Conservation (phyloP, 306 rosid species). For the Acmispon strigosus region DNA sequence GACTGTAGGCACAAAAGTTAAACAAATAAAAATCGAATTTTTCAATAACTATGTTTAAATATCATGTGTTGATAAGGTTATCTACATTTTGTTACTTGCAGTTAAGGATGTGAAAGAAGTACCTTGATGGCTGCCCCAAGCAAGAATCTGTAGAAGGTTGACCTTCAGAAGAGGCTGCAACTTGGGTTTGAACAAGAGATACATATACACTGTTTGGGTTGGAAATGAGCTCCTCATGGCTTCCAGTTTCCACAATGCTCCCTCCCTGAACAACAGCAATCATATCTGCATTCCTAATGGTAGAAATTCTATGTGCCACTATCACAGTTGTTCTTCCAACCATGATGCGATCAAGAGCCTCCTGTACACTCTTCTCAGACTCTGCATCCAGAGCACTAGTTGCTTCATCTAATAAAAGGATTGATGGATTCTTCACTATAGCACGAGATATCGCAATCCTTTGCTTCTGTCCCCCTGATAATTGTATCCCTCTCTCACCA, state of each 20-base stretch:
- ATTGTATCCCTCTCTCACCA: slow-evolving; percentile 92
- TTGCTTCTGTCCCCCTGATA: slow-evolving; percentile 93
- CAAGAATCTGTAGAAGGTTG: slow-evolving; percentile 36
- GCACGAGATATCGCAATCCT: slow-evolving; percentile 90
- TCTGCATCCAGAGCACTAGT: slow-evolving; percentile 90
- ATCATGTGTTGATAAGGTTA: neutral
- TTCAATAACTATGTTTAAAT: neutral
- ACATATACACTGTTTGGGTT: slow-evolving; percentile 54
- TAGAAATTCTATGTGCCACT: slow-evolving; percentile 87
- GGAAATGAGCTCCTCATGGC: slow-evolving; percentile 75
- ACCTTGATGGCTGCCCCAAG: slow-evolving; percentile 56
- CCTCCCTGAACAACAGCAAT: slow-evolving; percentile 74
- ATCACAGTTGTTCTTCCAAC: slow-evolving; percentile 80
- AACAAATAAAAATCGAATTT: neutral
- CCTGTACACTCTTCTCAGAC: slow-evolving; percentile 89
- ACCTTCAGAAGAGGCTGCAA: slow-evolving; percentile 42
- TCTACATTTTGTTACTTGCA: neutral
- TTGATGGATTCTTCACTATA: slow-evolving; percentile 72
- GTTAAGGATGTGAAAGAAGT: slow-evolving; percentile 2
- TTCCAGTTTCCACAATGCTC: slow-evolving; percentile 72
- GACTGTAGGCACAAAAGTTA: too few relatives aligned
- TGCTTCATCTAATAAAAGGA: slow-evolving; percentile 80
- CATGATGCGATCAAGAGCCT: slow-evolving; percentile 93
- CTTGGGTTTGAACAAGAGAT: slow-evolving; percentile 64
- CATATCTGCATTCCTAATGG: slow-evolving; percentile 68